Evolutionary conservation across 768 basidiomycete species (phyloP).

Genomic region (Harrya chromipes): DNA sequence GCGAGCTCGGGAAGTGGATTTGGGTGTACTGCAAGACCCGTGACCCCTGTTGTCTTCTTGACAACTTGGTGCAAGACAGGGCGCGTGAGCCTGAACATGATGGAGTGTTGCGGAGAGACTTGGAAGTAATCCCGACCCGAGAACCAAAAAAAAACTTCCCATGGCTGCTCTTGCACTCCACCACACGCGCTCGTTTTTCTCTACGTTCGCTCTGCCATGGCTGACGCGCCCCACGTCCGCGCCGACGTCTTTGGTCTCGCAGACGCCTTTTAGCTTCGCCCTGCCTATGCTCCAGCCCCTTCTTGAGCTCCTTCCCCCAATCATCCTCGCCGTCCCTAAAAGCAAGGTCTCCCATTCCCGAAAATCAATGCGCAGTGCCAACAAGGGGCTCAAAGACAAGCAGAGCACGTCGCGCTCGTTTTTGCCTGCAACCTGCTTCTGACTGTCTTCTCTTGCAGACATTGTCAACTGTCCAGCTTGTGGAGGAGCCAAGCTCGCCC

Average conservation of each 20-base stretch:
- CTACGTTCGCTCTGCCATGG: constrained; percentile 26
- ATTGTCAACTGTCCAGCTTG: constrained; percentile 90
- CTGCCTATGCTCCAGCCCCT: constrained; percentile 45
- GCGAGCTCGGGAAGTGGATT: constrained; percentile 79
- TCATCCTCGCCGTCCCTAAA: constrained; percentile 92
- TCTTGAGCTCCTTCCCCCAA: constrained; percentile 78
- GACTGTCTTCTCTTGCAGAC: constrained; percentile 45
- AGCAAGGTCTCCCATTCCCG: constrained; percentile 90
- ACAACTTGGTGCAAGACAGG: constrained; percentile 60
- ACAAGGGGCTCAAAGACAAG: constrained; percentile 94
- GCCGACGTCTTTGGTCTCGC: constrained; percentile 22
- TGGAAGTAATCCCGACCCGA: neutral
- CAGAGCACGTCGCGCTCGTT: constrained; percentile 50
- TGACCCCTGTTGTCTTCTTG: constrained; percentile 83
- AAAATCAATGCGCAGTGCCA: constrained; percentile 92
- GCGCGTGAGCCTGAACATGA: constrained; percentile 76
- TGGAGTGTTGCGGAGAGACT: constrained; percentile 21
- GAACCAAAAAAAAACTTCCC: neutral
- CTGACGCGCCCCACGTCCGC: constrained; percentile 12
- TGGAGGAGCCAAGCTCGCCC: constrained; percentile 83
- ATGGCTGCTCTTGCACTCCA: constrained; percentile 43
- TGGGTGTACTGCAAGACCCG: constrained; percentile 80
- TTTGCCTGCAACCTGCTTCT: neutral
- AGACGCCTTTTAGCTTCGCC: constrained; percentile 32
- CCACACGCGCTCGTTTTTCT: constrained; percentile 29